These are phyloP conservation scores for Didymella pomorum DNA, from an alignment of 2,329 filamentous ascomycete genomes.

Conservation along the genomic window DNA sequence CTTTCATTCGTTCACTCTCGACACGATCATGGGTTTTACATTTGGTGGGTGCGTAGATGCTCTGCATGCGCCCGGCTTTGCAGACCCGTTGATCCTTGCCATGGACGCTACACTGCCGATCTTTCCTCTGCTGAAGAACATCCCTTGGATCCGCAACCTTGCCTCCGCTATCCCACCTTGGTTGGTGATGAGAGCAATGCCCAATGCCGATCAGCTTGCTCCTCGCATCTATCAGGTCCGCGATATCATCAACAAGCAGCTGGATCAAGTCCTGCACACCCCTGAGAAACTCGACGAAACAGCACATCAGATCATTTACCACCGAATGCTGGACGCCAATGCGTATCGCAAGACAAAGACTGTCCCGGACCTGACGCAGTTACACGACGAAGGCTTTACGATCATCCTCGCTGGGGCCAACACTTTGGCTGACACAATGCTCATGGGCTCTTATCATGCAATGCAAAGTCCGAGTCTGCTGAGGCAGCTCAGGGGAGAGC, in stretches of 20 bases:
- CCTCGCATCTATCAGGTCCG: conserved; percentile 8
- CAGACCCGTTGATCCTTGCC: conserved; percentile 3
- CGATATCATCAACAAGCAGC: conserved; percentile 7
- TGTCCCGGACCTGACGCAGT: conserved; percentile 3
- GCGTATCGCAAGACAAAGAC: conserved; percentile 1
- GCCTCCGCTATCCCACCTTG: conserved; percentile 1
- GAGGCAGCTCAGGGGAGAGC: not conserved
- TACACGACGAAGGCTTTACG: conserved; percentile 6
- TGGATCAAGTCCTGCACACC: not conserved
- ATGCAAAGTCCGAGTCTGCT: not conserved
- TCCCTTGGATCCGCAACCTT: conserved; percentile 1
- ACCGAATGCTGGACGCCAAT: conserved; percentile 6
- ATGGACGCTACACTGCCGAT: conserved; percentile 3
- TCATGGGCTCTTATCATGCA: conserved; percentile 7
- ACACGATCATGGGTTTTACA: conserved; percentile 4
- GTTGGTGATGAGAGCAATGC: conserved; percentile 5
- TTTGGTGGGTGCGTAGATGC: conserved; percentile 6
- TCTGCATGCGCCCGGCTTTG: not conserved
- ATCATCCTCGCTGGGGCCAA: conserved; percentile 8
- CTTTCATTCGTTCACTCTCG: conserved; percentile 1
- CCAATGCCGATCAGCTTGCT: conserved; percentile 1
- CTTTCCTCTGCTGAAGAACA: not conserved
- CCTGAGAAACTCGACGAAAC: conserved; percentile 4
- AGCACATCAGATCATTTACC: conserved; percentile 2
- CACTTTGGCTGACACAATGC: conserved; percentile 5